phyloP scores from a whole-genome alignment of 768 basidiomycete genomes.

The button mushroom (Agaricus bisporus) region DNA sequence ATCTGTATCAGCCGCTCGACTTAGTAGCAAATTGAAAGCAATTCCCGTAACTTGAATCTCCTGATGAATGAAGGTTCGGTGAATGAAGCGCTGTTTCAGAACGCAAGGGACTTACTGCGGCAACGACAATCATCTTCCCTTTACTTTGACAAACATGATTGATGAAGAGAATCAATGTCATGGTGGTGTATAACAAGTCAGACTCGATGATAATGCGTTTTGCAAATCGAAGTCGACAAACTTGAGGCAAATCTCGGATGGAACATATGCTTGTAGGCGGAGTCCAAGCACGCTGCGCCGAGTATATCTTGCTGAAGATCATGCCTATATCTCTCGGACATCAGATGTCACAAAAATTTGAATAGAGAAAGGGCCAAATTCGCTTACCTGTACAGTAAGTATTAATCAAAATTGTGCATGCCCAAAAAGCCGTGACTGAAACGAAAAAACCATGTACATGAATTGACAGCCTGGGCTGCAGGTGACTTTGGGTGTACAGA shows the following conservation, averaged over 20 bases:
- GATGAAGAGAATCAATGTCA: conserved; percentile 13
- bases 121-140: conserved; percentile 11
- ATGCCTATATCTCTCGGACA: conserved; percentile 2
- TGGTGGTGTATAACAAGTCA: conserved; percentile 14
- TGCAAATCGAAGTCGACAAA: conserved; percentile 3
- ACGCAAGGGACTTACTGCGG: conserved; percentile 10
- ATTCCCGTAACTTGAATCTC: conserved; percentile 15
- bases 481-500: not conserved
- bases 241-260: conserved; percentile 2
- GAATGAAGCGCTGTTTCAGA: not conserved
- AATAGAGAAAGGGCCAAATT: not conserved
- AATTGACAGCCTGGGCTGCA: not conserved
- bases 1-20: not conserved
- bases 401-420: conserved; percentile 14
- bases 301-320: conserved; percentile 12
- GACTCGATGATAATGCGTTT: conserved; percentile 16
- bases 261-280: conserved; percentile 1
- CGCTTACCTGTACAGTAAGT: conserved; percentile 16
- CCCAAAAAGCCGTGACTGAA: conserved; percentile 12
- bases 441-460: not conserved
- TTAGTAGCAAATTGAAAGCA: conserved; percentile 18
- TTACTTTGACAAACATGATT: conserved; percentile 10
- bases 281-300: conserved; percentile 2
- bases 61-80: not conserved
- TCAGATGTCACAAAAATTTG: no score